Evolutionary conservation across 345 rosid genomes (phyloP).

Genomic region (Kernera saxatilis): DNA sequence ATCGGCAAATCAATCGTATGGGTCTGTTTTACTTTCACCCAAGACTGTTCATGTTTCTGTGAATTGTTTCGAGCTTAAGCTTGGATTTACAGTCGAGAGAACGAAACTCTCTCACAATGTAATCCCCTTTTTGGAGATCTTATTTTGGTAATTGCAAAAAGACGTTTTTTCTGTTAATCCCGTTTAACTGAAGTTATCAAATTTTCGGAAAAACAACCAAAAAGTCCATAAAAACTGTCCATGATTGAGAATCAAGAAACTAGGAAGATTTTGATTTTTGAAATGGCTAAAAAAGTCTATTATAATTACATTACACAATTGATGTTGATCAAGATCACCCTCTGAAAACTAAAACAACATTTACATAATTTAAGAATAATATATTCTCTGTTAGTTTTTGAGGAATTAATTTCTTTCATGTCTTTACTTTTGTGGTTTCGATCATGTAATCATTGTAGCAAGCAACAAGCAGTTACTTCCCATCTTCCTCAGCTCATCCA

Average conservation of each 20-base stretch:
- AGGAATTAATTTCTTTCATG: background rate
- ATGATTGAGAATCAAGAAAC: too few species aligned
- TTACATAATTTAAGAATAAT: background rate
- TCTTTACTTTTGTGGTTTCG: background rate
- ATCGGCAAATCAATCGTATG: background rate
- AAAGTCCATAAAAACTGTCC: background rate
- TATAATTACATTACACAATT: background rate
- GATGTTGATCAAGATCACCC: background rate
- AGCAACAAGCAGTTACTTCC: slow-evolving; percentile 25
- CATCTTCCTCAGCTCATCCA: slow-evolving; percentile 24
- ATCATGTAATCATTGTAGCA: slow-evolving; percentile 22
- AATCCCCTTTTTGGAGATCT: background rate
- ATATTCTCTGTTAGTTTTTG: background rate
- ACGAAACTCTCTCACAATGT: background rate
- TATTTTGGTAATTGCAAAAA: background rate
- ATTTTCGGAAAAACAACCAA: background rate
- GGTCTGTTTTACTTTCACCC: background rate
- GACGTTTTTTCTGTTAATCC: background rate
- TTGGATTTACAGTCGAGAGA: background rate
- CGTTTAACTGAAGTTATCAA: background rate
- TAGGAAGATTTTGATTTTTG: too few species aligned
- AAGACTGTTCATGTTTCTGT: slow-evolving; percentile 9
- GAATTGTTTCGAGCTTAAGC: slow-evolving; percentile 6
- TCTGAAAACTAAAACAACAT: background rate
- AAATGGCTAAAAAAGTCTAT: slow-evolving; percentile 3